Conservation (phyloP, 106 monocot genomes). For the Dendrobium nobile region DNA sequence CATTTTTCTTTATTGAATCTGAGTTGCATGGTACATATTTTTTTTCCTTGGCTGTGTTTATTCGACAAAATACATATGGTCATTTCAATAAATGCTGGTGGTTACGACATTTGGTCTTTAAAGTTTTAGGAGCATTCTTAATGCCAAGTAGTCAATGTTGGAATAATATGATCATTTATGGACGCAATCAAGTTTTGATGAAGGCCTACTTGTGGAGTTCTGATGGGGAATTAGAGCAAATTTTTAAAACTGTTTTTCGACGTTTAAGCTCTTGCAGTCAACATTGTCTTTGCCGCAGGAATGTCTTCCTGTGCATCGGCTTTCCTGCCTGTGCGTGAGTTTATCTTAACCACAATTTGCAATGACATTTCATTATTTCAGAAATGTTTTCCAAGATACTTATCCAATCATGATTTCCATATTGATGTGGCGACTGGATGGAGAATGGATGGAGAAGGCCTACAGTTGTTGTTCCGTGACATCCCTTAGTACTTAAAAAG, state of each 20-base stretch:
- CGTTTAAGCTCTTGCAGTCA: constrained; percentile 53
- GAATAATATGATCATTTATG: constrained; percentile 3
- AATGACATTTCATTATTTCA: constrained; percentile 52
- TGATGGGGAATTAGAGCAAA: constrained; percentile 19
- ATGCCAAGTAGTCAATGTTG: neutral
- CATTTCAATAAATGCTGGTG: neutral
- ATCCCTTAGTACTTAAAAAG: constrained; percentile 57
- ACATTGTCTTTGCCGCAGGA: constrained; percentile 97
- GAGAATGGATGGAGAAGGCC: constrained; percentile 48
- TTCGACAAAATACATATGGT: neutral
- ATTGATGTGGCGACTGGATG: constrained; percentile 39
- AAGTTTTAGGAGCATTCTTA: neutral
- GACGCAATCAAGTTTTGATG: constrained; percentile 3
- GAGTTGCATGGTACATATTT: neutral
- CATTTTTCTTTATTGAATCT: neutral
- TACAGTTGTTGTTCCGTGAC: constrained; percentile 57
- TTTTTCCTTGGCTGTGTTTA: neutral
- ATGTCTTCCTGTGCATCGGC: constrained; percentile 52
- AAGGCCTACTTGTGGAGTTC: constrained; percentile 18
- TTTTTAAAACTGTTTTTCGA: constrained; percentile 29
- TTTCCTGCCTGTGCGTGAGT: constrained; percentile 53
- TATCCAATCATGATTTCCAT: constrained; percentile 50
- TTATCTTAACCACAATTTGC: constrained; percentile 52
- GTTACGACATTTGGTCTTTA: neutral
- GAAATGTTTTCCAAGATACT: constrained; percentile 44